Evolutionary conservation across 2,329 filamentous ascomycete genomes (phyloP).

Genomic region (Xylariomycetidae sp.): DNA sequence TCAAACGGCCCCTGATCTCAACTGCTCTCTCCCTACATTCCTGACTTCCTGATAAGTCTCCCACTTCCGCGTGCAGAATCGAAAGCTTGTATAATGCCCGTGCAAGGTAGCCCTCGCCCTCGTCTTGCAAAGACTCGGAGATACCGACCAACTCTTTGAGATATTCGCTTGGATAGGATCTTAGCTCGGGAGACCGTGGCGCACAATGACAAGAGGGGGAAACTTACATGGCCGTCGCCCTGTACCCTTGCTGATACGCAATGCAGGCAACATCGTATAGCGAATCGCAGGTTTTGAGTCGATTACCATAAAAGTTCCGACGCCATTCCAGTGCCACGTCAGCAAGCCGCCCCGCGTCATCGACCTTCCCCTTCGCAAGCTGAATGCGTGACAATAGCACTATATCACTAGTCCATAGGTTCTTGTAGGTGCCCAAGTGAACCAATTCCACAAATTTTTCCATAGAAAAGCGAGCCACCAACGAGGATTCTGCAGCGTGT

Average conservation of each 20-base stretch:
- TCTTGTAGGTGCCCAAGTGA: slow-evolving; percentile 28
- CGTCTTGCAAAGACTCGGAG: slow-evolving; percentile 16
- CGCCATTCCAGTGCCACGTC: slow-evolving; percentile 20
- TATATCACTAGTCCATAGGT: slow-evolving; percentile 22
- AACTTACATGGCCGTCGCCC: slow-evolving; percentile 18
- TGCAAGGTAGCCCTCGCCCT: slow-evolving; percentile 19
- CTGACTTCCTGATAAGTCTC: neutral
- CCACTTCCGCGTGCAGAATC: slow-evolving; percentile 6
- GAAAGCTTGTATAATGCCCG: slow-evolving; percentile 19
- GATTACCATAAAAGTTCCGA: slow-evolving; percentile 17
- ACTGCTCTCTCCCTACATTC: slow-evolving; percentile 9
- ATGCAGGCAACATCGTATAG: slow-evolving; percentile 18
- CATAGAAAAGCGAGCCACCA: slow-evolving; percentile 26
- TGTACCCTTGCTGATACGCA: slow-evolving; percentile 11
- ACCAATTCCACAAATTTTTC: slow-evolving; percentile 32
- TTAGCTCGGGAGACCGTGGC: too few species aligned
- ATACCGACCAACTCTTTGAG: slow-evolving; percentile 18
- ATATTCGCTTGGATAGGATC: slow-evolving; percentile 8
- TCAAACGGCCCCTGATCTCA: slow-evolving; percentile 8
- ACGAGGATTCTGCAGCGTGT: slow-evolving; percentile 30
- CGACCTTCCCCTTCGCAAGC: slow-evolving; percentile 14
- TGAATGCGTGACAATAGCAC: slow-evolving; percentile 22
- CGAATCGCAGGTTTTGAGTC: slow-evolving; percentile 20
- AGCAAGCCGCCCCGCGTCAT: slow-evolving; percentile 16
- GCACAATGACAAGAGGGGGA: neutral